Percentiles rank a stretch among this genome's conserved stretches.
Evolutionary conservation across 2,329 filamentous ascomycete species (phyloP).

Genomic region (Colletotrichum magnum): DNA sequence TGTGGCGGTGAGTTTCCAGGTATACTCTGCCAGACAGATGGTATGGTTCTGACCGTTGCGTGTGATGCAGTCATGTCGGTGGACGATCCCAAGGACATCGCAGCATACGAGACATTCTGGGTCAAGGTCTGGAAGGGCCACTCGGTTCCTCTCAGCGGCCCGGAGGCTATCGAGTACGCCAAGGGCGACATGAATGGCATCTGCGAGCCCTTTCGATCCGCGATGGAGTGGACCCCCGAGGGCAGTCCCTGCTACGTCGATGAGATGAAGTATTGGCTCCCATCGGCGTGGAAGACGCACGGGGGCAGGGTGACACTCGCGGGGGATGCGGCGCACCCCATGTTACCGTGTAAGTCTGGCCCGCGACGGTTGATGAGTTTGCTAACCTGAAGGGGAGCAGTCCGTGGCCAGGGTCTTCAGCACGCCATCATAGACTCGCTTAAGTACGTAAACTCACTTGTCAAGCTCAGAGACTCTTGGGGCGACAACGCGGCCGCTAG

Average conservation of each 20-base stretch:
- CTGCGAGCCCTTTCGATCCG: slow-evolving; percentile 49
- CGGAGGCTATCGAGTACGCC: slow-evolving; percentile 52
- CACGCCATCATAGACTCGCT: slow-evolving; percentile 57
- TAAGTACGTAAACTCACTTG: slow-evolving; percentile 53
- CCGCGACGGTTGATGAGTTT: background rate
- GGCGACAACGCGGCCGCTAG: slow-evolving; percentile 28
- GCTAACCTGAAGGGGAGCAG: slow-evolving; percentile 39
- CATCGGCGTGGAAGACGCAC: slow-evolving; percentile 49
- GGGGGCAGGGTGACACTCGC: slow-evolving; percentile 53
- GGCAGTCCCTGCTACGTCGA: slow-evolving; percentile 49
- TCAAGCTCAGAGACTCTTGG: slow-evolving; percentile 40
- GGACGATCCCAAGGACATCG: slow-evolving; percentile 43
- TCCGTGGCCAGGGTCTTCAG: slow-evolving; percentile 62
- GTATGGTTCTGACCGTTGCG: background rate
- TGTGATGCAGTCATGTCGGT: slow-evolving; percentile 44
- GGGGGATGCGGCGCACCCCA: slow-evolving; percentile 59
- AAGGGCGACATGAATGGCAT: slow-evolving; percentile 45
- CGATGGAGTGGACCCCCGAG: slow-evolving; percentile 52
- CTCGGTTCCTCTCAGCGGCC: slow-evolving; percentile 47
- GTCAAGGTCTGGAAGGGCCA: slow-evolving; percentile 52
- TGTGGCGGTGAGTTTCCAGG: slow-evolving; percentile 47
- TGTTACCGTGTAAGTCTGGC: slow-evolving; percentile 54
- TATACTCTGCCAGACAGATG: too few species aligned
- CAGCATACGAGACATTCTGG: slow-evolving; percentile 53
- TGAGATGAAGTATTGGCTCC: slow-evolving; percentile 55